Conservation (phyloP, 2,329 filamentous ascomycete genomes). For the Pseudogymnoascus sp. region DNA sequence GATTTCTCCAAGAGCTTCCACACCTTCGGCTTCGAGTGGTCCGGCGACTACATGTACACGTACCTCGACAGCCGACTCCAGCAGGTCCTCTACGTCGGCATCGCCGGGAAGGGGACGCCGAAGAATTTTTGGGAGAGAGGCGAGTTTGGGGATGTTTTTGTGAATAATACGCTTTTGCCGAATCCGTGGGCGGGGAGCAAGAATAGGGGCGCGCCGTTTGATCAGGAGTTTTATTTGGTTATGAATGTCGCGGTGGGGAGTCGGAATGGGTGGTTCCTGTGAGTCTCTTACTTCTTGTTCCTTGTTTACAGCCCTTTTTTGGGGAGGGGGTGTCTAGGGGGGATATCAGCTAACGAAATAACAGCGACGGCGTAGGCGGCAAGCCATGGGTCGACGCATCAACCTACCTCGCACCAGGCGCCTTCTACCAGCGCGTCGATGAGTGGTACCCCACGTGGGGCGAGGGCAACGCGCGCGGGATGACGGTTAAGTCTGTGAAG, state of each 20-base stretch:
- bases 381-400: constrained; percentile 41
- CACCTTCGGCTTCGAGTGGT: constrained; percentile 47
- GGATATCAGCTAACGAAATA: constrained; percentile 10
- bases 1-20: constrained; percentile 38
- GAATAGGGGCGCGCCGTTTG: constrained; percentile 39
- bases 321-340: background rate
- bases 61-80: constrained; percentile 40
- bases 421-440: constrained; percentile 36
- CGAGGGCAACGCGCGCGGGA: constrained; percentile 33
- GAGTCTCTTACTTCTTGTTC: constrained; percentile 15
- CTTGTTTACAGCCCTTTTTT: background rate
- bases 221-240: constrained; percentile 44
- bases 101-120: constrained; percentile 23
- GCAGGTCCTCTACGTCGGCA: constrained; percentile 34
- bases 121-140: constrained; percentile 36
- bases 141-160: constrained; percentile 33
- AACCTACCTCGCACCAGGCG: constrained; percentile 30
- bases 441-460: constrained; percentile 43
- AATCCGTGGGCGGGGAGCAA: constrained; percentile 36
- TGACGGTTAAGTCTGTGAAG: constrained; percentile 40
- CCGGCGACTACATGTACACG: constrained; percentile 43
- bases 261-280: constrained; percentile 41
- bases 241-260: constrained; percentile 44
- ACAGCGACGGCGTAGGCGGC: constrained; percentile 34
- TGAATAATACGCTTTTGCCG: constrained; percentile 35